phyloP scores from a whole-genome alignment of 345 rosid genomes.

The Lenwebbia sp. region DNA sequence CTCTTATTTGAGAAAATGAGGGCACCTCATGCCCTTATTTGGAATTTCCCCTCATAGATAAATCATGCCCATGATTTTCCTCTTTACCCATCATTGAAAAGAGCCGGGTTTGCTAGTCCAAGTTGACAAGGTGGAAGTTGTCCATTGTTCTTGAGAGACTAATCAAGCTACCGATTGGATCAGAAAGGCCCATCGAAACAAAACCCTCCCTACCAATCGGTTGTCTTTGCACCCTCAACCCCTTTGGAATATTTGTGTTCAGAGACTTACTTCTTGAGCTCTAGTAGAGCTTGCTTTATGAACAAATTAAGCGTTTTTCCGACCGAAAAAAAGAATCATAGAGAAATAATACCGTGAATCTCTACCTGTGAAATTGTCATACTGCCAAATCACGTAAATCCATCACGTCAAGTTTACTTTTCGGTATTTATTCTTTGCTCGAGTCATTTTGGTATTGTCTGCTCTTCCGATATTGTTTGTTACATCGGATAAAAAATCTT shows the following conservation, averaged over 20 bases:
- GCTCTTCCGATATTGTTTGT: neutral
- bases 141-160: neutral
- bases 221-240: neutral
- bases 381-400: neutral
- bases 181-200: rapidly evolving
- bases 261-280: too few species aligned
- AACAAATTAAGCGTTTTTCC: too few species aligned
- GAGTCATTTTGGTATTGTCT: neutral
- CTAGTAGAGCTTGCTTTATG: too few species aligned
- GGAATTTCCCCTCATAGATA: too few species aligned
- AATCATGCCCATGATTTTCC: too few species aligned
- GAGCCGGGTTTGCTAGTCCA: neutral
- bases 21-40: too few species aligned
- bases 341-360: neutral
- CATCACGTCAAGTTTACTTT: neutral
- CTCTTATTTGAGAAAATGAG: too few species aligned
- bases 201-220: rapidly evolving
- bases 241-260: too few species aligned
- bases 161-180: rapidly evolving
- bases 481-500: neutral
- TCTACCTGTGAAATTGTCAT: neutral
- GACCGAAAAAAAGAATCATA: too few species aligned
- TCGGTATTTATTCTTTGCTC: neutral
- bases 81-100: neutral
- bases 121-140: neutral